phyloP scores from a whole-genome alignment of 306 rosid species.

The Dryas octopetala region DNA sequence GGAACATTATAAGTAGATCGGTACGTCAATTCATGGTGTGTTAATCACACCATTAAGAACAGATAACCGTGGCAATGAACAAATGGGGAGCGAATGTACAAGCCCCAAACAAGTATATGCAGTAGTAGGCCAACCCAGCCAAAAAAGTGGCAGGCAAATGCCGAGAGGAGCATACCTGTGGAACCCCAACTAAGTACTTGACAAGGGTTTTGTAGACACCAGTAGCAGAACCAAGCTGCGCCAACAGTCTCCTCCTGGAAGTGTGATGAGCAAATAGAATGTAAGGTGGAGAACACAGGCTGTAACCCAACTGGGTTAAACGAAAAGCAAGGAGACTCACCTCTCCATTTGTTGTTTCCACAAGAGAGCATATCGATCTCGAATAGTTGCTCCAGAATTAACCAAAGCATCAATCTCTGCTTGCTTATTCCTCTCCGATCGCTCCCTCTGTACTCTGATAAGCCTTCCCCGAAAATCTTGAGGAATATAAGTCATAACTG shows the following conservation, averaged over 20 bases:
- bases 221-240: constrained; percentile 95
- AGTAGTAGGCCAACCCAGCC: neutral
- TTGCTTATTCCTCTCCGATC: constrained; percentile 95
- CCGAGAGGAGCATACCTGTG: constrained; percentile 56
- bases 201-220: constrained; percentile 98
- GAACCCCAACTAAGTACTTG: constrained; percentile 97
- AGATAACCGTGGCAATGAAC: neutral
- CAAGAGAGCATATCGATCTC: constrained; percentile 69
- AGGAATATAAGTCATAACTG: constrained; percentile 98
- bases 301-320: neutral
- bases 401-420: constrained; percentile 83
- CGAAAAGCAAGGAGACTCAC: constrained; percentile 35
- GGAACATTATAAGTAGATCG: neutral
- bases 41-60: neutral
- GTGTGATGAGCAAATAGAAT: constrained; percentile 22
- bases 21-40: neutral
- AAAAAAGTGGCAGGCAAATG: neutral
- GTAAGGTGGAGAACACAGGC: constrained; percentile 22
- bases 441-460: constrained; percentile 85
- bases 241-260: constrained; percentile 83
- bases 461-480: constrained; percentile 98
- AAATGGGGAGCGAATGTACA: neutral
- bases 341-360: constrained; percentile 99
- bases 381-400: constrained; percentile 79
- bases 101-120: neutral